phyloP scores from a whole-genome alignment of 306 rosid genomes.

The Quercus wislizeni region DNA sequence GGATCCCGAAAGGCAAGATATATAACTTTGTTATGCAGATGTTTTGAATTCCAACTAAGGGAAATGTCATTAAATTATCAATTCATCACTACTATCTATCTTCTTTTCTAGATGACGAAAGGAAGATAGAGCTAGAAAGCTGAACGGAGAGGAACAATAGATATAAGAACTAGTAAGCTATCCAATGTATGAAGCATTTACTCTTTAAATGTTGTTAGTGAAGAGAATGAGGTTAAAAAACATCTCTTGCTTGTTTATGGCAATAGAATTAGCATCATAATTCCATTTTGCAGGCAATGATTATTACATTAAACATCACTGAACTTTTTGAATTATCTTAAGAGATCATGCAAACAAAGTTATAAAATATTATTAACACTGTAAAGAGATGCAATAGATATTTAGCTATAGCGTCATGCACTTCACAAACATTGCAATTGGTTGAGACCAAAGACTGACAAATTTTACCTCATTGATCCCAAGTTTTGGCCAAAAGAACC shows the following conservation, averaged over 20 bases:
- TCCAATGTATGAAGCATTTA: not conserved
- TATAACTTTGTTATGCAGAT: not conserved
- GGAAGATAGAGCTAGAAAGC: too few relatives aligned
- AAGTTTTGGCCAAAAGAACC: conserved; percentile 57
- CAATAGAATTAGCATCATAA: not conserved
- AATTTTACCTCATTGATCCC: conserved; percentile 65
- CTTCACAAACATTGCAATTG: not conserved
- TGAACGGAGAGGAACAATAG: not conserved
- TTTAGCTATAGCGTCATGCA: not conserved
- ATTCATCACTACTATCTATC: too few relatives aligned
- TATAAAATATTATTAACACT: not conserved
- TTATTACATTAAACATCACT: not conserved
- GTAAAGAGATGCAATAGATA: not conserved
- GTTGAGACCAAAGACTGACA: not conserved
- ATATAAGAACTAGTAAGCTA: not conserved
- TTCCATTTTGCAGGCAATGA: not conserved
- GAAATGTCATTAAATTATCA: too few relatives aligned
- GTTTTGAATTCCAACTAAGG: too few relatives aligned
- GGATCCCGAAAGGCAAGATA: conserved; percentile 46
- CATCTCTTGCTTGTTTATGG: not conserved
- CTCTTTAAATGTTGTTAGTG: not conserved
- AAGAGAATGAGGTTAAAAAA: not conserved
- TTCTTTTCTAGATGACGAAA: too few relatives aligned
- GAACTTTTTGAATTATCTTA: not conserved
- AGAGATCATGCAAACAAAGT: not conserved